A percentile compares a stretch with the other conserved stretches of the same genome.
Evolutionary conservation across 2,329 filamentous ascomycete genomes (phyloP).

Genomic region (Venturia oleaginea): DNA sequence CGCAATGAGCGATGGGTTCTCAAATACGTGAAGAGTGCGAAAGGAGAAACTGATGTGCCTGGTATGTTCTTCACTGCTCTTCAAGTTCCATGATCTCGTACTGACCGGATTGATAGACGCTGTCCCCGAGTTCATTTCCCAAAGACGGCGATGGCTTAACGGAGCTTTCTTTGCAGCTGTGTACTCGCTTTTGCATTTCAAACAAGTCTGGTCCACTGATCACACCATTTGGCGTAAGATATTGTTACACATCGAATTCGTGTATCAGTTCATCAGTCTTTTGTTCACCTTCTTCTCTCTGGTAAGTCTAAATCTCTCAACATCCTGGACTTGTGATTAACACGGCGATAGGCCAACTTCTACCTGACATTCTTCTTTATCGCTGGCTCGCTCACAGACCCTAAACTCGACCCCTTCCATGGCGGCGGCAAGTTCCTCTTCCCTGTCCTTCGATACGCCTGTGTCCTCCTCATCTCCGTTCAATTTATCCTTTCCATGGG

Average conservation of each 20-base stretch:
- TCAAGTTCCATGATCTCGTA: not conserved
- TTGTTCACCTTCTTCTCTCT: constrained; percentile 97
- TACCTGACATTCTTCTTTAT: constrained; percentile 99
- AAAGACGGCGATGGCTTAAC: constrained; percentile 93
- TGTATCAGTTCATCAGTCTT: constrained; percentile 89
- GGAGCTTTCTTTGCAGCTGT: constrained; percentile 98
- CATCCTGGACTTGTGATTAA: not conserved
- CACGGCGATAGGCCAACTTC: constrained; percentile 54
- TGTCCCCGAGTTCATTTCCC: constrained; percentile 94
- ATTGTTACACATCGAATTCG: constrained; percentile 85
- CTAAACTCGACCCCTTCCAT: constrained; percentile 79
- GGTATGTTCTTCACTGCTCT: constrained; percentile 47
- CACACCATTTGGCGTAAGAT: constrained; percentile 85
- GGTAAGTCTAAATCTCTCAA: constrained; percentile 24
- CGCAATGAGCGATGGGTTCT: constrained; percentile 90
- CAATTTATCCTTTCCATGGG: constrained; percentile 97
- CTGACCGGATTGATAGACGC: constrained; percentile 48
- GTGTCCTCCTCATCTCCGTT: constrained; percentile 78
- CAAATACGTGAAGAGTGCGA: constrained; percentile 95
- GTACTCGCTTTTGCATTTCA: constrained; percentile 92
- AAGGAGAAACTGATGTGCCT: constrained; percentile 94
- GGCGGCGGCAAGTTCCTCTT: constrained; percentile 79
- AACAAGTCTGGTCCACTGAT: constrained; percentile 86
- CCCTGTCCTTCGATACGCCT: constrained; percentile 72
- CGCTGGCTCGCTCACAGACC: constrained; percentile 76